Evolutionary conservation across 805 yeast species (phyloP).

Genomic region (Cephaloascus albidus): DNA sequence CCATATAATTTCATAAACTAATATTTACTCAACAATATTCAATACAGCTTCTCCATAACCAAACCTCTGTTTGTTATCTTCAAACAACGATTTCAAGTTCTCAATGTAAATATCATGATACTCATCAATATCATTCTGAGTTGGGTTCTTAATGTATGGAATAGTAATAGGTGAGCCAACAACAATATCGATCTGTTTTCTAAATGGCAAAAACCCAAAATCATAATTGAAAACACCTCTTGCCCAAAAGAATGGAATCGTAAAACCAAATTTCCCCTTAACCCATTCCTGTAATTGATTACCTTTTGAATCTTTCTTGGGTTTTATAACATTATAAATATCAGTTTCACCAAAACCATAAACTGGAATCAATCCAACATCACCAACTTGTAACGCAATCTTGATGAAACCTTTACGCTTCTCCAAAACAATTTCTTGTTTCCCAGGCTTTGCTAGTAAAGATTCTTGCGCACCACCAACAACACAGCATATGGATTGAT

Average conservation of each 20-base stretch:
- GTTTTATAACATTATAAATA: conserved; percentile 33
- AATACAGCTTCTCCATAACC: conserved; percentile 40
- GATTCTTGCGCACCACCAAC: conserved; percentile 96
- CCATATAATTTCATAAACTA: too few species aligned
- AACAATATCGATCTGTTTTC: conserved; percentile 72
- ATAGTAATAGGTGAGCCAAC: conserved; percentile 59
- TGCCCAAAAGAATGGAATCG: conserved; percentile 86
- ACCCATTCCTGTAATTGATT: conserved; percentile 61
- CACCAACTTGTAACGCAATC: conserved; percentile 73
- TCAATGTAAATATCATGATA: conserved; percentile 67
- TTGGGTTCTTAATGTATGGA: conserved; percentile 37
- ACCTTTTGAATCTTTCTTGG: conserved; percentile 31
- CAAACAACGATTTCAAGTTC: conserved; percentile 53
- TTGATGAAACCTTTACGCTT: conserved; percentile 85
- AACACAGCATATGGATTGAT: conserved; percentile 78
- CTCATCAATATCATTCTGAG: conserved; percentile 45
- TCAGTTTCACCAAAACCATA: conserved; percentile 87
- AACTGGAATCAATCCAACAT: conserved; percentile 75
- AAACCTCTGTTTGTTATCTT: conserved; percentile 52
- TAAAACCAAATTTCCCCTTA: conserved; percentile 67
- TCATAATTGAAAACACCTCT: conserved; percentile 89
- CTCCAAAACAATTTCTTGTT: conserved; percentile 60
- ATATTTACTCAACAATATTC: conserved; percentile 28
- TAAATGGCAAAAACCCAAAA: conserved; percentile 81
- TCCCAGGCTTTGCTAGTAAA: conserved; percentile 52